These are phyloP conservation scores for Chaetomiaceae sp. DNA, from an alignment of 2,329 filamentous ascomycete species.

Conservation along the genomic window DNA sequence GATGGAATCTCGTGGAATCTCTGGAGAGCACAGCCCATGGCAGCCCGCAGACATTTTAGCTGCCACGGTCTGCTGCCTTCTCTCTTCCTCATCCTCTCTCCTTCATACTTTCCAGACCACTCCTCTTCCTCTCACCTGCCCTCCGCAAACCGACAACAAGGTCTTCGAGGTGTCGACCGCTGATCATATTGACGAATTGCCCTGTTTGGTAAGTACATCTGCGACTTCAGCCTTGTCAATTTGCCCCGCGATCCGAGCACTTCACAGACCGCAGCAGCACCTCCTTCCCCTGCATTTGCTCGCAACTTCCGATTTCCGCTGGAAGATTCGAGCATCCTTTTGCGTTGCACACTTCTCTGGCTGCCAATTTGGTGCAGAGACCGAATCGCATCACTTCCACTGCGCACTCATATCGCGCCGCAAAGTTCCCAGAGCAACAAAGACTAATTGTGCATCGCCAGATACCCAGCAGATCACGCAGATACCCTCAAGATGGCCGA, in stretches of 20 bases:
- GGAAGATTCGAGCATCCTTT: too few relatives aligned
- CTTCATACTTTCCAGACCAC: slow-evolving; percentile 21
- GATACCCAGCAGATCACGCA: slow-evolving; percentile 24
- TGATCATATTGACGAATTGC: slow-evolving; percentile 1
- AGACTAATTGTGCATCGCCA: slow-evolving; percentile 15
- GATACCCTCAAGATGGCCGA: slow-evolving; percentile 65
- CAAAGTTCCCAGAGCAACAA: too few relatives aligned
- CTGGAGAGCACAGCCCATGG: slow-evolving; percentile 29
- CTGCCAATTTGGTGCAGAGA: background rate
- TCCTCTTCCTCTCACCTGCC: slow-evolving; percentile 9
- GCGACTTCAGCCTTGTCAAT: slow-evolving; percentile 20
- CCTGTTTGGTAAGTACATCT: slow-evolving; percentile 22
- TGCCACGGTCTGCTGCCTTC: slow-evolving; percentile 23
- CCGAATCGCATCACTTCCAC: background rate
- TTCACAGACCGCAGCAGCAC: background rate
- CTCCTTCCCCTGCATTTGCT: background rate
- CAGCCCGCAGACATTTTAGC: slow-evolving; percentile 32
- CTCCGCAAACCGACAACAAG: slow-evolving; percentile 4
- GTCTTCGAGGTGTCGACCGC: slow-evolving; percentile 19
- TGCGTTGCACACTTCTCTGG: background rate
- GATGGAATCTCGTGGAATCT: slow-evolving; percentile 36
- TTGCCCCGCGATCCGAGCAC: background rate
- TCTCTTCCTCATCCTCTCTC: slow-evolving; percentile 15
- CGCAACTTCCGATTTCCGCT: background rate
- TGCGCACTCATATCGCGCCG: background rate